Evolutionary conservation across 169 alveolate species (phyloP), one percentile per base, ranked within the genome.

Genomic region (Plasmodium gonderi): DNA sequence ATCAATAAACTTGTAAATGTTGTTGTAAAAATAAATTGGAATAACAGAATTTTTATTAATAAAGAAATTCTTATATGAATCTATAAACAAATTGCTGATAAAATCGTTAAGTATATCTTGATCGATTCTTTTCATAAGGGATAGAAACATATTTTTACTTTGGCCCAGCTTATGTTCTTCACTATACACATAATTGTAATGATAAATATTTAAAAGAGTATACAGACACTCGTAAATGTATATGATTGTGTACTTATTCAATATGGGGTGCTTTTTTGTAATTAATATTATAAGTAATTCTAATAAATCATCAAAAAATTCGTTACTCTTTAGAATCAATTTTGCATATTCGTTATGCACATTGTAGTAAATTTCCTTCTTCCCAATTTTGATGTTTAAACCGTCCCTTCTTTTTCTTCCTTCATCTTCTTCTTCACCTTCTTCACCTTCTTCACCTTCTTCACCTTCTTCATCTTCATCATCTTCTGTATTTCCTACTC

Each of bases 221-320:
- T 90, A 90, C 8, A 90, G n/a, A n/a, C 94, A 90, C 36, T 90
- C 94, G 54, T 90, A 90, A 31, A 90, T 78, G 54, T 90, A 90
- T 45, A 90, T 90, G 26, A 90, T 42, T 2, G 94, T 90, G 23
- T 90, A 90, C 17, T 90, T 90, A 45, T 90, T 90, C 40, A 90
- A 90, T 26, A 90, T 79, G 5, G 94, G 91, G 42, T 90, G 94
- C 6, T 90, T 90, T 72, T 76, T 90, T 1, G 94, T 90, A 26
- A 90, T 90, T 78, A 90, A 65, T n/a, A 78, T 45, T 26, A 90
- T 90, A 38, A 90, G 23, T 0, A 90, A 17, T 36, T 77, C 76
- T 44, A 90, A 17, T 20, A 90, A 26, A n/a, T 90, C 91, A 31
- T 79, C 94, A 42, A 90, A 77, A 9, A 90, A 90, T 20, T 90